phyloP scores from a whole-genome alignment of 208 protist species.

The Leishmania gerbilli region DNA sequence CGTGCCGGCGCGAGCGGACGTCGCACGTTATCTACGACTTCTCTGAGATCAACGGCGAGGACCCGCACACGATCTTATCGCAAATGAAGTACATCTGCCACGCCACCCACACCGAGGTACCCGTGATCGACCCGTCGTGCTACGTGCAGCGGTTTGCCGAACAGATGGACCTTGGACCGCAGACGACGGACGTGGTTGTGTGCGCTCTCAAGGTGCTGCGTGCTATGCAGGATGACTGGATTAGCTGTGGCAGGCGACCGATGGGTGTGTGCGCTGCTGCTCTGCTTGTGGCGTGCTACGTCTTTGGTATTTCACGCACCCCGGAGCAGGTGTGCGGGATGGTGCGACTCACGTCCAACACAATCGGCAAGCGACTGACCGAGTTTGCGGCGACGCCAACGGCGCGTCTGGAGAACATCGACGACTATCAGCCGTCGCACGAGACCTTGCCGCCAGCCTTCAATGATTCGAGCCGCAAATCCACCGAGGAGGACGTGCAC shows the following conservation, averaged over 20 bases:
- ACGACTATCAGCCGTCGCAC: slow-evolving; percentile 68
- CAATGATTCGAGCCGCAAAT: slow-evolving; percentile 41
- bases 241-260: slow-evolving; percentile 84
- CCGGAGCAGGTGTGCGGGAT: slow-evolving; percentile 89
- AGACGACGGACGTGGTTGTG: slow-evolving; percentile 68
- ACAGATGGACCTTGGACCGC: slow-evolving; percentile 79
- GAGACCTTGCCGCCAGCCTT: slow-evolving; percentile 79
- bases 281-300: slow-evolving; percentile 86
- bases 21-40: slow-evolving; percentile 94
- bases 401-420: slow-evolving; percentile 71
- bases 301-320: slow-evolving; percentile 78
- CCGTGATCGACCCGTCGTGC: slow-evolving; percentile 86
- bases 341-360: slow-evolving; percentile 81
- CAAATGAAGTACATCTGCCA: slow-evolving; percentile 81
- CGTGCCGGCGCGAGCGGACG: slow-evolving; percentile 77
- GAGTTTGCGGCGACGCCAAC: slow-evolving; percentile 87
- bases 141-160: slow-evolving; percentile 87
- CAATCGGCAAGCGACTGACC: slow-evolving; percentile 74
- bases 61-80: slow-evolving; percentile 62
- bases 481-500: slow-evolving; percentile 69
- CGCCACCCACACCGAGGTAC: slow-evolving; percentile 80
- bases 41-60: slow-evolving; percentile 52
- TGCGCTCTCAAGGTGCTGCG: slow-evolving; percentile 88
- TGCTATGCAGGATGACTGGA: slow-evolving; percentile 93
- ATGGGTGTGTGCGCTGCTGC: slow-evolving; percentile 90